These are phyloP conservation scores for Phaffomyces thermotolerans DNA, from an alignment of 805 yeast species.

Conservation along the genomic window DNA sequence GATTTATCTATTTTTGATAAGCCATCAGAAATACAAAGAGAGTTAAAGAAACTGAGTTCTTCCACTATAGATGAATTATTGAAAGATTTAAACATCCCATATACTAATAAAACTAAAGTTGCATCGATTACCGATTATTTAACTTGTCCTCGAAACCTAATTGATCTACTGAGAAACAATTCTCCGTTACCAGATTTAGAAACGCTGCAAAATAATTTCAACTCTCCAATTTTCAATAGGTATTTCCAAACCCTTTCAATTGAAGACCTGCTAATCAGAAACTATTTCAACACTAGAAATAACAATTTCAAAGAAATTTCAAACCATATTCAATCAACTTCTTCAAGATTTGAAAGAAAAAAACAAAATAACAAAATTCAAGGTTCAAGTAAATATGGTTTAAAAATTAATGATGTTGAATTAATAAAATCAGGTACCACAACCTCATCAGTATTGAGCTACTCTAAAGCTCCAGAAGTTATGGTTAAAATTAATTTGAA, in stretches of 20 bases:
- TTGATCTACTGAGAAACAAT: background rate
- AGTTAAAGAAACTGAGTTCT: background rate
- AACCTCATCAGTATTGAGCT: background rate
- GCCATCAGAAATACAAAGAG: background rate
- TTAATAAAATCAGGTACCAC: background rate
- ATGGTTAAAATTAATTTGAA: background rate
- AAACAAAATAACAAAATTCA: background rate
- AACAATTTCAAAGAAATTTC: slow-evolving; percentile 2
- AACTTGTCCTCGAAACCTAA: background rate
- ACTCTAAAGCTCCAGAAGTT: background rate
- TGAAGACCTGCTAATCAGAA: slow-evolving; percentile 10
- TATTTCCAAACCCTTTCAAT: slow-evolving; percentile 3
- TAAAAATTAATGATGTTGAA: background rate
- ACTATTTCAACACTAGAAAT: slow-evolving; percentile 1
- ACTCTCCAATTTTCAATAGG: background rate
- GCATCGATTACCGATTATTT: background rate
- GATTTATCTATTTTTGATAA: background rate
- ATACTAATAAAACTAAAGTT: background rate
- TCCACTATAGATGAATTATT: background rate
- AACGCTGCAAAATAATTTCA: background rate
- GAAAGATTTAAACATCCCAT: background rate
- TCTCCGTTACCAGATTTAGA: background rate
- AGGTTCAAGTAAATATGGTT: slow-evolving; percentile 8
- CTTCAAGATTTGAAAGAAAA: slow-evolving; percentile 13
- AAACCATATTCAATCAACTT: slow-evolving; percentile 9